phyloP scores from a whole-genome alignment of 768 basidiomycete species.

The Tremella fuciformis region DNA sequence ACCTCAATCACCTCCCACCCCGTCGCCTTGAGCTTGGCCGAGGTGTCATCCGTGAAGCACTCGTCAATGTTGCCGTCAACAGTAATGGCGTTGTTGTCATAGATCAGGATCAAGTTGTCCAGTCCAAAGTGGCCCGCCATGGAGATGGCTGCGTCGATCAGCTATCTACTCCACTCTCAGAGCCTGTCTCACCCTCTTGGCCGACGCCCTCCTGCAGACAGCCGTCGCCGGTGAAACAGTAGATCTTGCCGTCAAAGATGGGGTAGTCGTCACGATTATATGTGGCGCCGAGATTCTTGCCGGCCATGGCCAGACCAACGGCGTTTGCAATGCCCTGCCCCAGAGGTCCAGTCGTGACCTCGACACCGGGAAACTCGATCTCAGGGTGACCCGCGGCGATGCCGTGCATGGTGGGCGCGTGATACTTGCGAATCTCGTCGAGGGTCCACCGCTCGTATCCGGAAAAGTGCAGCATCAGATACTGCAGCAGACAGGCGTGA shows the following conservation, averaged over 20 bases:
- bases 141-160: slow-evolving; percentile 40
- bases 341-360: slow-evolving; percentile 50
- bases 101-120: slow-evolving; percentile 49
- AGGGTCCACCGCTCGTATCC: slow-evolving; percentile 50
- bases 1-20: slow-evolving; percentile 49
- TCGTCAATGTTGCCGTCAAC: slow-evolving; percentile 49
- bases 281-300: slow-evolving; percentile 42
- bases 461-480: slow-evolving; percentile 48
- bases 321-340: slow-evolving; percentile 51
- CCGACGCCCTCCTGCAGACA: slow-evolving; percentile 51
- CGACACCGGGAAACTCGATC: slow-evolving; percentile 46
- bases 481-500: slow-evolving; percentile 51
- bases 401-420: slow-evolving; percentile 39
- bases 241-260: slow-evolving; percentile 43
- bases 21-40: slow-evolving; percentile 39
- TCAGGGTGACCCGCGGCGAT: slow-evolving; percentile 51
- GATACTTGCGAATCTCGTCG: slow-evolving; percentile 48
- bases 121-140: slow-evolving; percentile 48
- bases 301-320: slow-evolving; percentile 47
- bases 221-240: slow-evolving; percentile 50
- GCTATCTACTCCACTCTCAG: neutral
- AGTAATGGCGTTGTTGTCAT: slow-evolving; percentile 49
- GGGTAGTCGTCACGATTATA: slow-evolving; percentile 43
- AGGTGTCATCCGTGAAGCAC: slow-evolving; percentile 50
- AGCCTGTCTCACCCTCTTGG: slow-evolving; percentile 41